phyloP scores from a whole-genome alignment of 1,139 yeast genomes.

The Yamadazyma atlantica region DNA sequence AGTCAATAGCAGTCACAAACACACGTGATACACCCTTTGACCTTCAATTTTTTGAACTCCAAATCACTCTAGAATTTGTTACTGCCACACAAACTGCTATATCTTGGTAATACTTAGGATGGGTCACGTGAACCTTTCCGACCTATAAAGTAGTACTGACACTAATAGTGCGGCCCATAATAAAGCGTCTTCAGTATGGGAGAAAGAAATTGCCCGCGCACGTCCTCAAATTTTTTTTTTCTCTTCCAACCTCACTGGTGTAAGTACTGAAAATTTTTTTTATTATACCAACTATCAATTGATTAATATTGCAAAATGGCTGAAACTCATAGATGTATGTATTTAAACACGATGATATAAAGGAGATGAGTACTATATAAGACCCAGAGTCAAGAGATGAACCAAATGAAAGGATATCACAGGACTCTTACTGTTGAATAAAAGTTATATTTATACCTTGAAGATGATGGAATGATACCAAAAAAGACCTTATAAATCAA shows the following conservation, averaged over 20 bases:
- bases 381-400: too few species aligned
- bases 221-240: conserved; percentile 1
- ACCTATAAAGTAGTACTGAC: too few species aligned
- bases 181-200: background rate
- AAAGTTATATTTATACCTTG: too few species aligned
- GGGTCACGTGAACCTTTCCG: too few species aligned
- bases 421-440: too few species aligned
- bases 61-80: too few species aligned
- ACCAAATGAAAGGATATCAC: too few species aligned
- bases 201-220: background rate
- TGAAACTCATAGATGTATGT: conserved; percentile 96
- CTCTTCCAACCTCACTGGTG: background rate
- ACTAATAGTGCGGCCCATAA: background rate
- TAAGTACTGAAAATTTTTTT: conserved; percentile 16
- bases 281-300: conserved; percentile 9
- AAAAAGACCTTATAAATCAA: too few species aligned
- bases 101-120: too few species aligned
- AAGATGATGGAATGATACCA: too few species aligned
- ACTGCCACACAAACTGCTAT: too few species aligned
- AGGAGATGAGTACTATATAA: background rate
- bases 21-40: background rate
- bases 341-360: conserved; percentile 5
- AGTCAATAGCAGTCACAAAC: background rate
- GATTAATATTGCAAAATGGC: conserved; percentile 56
- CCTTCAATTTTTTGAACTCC: too few species aligned